Evolutionary conservation across 2,329 filamentous ascomycete species (phyloP), one percentile per base, ranked within the genome.

Genomic region (Sporothrix pallida): DNA sequence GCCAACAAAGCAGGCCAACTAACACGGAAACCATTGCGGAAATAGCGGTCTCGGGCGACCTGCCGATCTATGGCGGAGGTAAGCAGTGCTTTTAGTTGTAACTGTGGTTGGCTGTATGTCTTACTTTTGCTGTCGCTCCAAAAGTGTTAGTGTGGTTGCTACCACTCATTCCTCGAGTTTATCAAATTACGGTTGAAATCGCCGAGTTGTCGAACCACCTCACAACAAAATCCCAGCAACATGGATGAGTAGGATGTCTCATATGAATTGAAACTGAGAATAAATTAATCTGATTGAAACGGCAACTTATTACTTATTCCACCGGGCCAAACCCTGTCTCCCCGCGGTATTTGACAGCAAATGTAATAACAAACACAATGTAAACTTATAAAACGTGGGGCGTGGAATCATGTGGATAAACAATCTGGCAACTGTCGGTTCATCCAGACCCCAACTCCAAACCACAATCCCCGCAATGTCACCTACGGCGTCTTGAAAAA

Each of bases 11-110:
- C 4, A 6, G 31, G 31, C 52, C 20, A n/a, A 42, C 58, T n/a
- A 63, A 10, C 58, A 63, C 37, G 58, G 31, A 63, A 42, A 67
- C 42, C 37, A 67, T n/a, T 3, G 3, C 58, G 58, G 58, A 63
- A 63, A n/a, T 63, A 63, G 31, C 12, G 58, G 15, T 37, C 23
- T 63, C 58, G 58, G 58, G 10, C 31, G 23, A 10, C 31, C 56
- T 31, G 23, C 56, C 56, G 56, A 52, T 52, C 50, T 52, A 5
- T 52, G 12, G 15, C 13, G 12, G 4, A 37, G 4, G 4, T 5
- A 17, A 56, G 54, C 20, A 26, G 54, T 56, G 54, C 54, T 26
- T 9, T 26, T 12, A 56, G 54, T 20, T 13, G 5, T 54, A 37
- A 7, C 31, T 7, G 31, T 37, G 31, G 31, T 37, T 37, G 31